These are phyloP conservation scores for Pseudocercospora macadamiae DNA, from an alignment of 2,329 filamentous ascomycete genomes.

Conservation along the genomic window DNA sequence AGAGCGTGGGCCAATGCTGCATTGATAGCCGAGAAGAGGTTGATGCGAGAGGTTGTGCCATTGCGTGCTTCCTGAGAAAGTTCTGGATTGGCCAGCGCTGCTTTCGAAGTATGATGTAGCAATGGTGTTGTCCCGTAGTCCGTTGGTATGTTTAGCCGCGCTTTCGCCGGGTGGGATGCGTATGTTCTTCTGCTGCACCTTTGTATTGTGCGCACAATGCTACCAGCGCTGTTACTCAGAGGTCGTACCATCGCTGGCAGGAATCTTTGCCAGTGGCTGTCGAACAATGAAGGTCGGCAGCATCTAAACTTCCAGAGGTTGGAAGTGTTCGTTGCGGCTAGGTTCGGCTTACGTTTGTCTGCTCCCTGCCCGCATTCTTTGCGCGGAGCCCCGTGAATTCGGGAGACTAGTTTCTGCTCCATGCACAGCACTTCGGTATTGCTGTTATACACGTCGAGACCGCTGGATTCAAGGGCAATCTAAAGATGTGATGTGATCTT, in stretches of 20 bases:
- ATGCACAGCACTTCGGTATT: too few relatives aligned
- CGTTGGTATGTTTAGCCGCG: constrained; percentile 78
- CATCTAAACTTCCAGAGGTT: not conserved
- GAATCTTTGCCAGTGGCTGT: not conserved
- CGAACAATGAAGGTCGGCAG: not conserved
- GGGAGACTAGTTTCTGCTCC: too few relatives aligned
- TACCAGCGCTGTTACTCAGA: not conserved
- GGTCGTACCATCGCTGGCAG: not conserved
- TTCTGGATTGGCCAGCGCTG: constrained; percentile 71
- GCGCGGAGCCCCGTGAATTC: constrained; percentile 1
- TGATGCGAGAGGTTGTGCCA: constrained; percentile 76
- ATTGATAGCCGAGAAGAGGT: constrained; percentile 93
- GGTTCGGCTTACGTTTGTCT: not conserved
- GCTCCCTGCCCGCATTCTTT: constrained; percentile 1
- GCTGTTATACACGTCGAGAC: too few relatives aligned
- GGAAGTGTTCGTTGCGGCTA: not conserved
- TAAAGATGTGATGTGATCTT: too few relatives aligned
- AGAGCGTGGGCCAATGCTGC: constrained; percentile 83
- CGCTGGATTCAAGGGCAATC: too few relatives aligned
- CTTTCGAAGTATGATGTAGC: constrained; percentile 76
- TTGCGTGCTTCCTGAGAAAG: constrained; percentile 54
- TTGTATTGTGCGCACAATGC: not conserved
- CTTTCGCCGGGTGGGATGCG: constrained; percentile 53
- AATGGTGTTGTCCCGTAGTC: constrained; percentile 84
- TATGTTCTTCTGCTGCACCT: constrained; percentile 39